phyloP scores from a whole-genome alignment of 139 green algal species.

The Micractinium conductrix region DNA sequence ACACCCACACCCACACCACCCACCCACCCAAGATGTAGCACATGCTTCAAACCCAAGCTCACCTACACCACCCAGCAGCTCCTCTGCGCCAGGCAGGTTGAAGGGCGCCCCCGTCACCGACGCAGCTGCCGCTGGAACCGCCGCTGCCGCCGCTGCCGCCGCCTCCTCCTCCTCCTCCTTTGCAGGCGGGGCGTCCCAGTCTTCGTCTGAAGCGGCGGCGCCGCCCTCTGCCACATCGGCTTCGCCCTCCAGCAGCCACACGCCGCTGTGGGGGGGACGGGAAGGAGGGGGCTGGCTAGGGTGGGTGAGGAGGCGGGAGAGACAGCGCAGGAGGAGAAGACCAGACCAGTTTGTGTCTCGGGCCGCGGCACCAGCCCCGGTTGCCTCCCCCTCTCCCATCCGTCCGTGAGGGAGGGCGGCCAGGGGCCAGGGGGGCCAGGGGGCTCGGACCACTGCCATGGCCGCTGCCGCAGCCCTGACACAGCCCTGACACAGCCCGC shows the following conservation, averaged over 20 bases:
- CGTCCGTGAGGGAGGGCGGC: too few relatives aligned
- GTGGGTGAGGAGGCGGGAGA: too few relatives aligned
- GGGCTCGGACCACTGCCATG: background rate
- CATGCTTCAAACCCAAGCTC: too few relatives aligned
- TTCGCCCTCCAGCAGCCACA: conserved; percentile 66
- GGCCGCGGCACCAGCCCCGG: too few relatives aligned
- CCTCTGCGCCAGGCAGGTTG: background rate
- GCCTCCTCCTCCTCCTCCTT: conserved; percentile 8
- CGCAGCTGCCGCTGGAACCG: background rate
- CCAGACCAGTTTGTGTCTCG: too few relatives aligned
- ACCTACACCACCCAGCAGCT: conserved; percentile 24
- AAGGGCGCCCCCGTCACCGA: background rate
- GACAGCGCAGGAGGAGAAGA: too few relatives aligned
- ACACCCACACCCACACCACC: background rate
- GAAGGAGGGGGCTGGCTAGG: background rate
- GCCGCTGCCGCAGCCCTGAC: too few relatives aligned
- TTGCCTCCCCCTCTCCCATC: too few relatives aligned
- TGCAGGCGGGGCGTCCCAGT: background rate
- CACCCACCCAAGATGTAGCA: background rate
- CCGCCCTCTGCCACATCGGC: conserved; percentile 30
- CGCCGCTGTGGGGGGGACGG: conserved; percentile 23
- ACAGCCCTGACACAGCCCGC: too few relatives aligned
- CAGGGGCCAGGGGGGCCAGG: too few relatives aligned
- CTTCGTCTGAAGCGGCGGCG: background rate
- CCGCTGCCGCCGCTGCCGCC: background rate